Percentiles rank a stretch among this genome's conserved stretches.
phyloP scores from a whole-genome alignment of 2,329 filamentous ascomycete genomes.

The Penicillium oxalicum region DNA sequence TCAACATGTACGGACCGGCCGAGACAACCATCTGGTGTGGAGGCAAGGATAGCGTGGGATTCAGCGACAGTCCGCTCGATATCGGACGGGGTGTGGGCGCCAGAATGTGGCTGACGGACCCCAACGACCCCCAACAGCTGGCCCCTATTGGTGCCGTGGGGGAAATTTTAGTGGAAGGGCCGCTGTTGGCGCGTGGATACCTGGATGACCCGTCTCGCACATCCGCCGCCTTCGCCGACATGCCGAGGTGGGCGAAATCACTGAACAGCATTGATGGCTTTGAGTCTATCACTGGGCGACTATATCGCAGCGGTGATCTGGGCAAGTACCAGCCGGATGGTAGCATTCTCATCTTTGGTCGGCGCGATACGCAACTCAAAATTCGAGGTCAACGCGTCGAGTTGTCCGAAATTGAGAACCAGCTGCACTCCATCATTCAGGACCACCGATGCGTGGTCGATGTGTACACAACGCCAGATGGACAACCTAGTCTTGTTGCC shows the following conservation, averaged over 20 bases:
- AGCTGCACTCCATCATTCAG: background rate
- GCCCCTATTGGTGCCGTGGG: background rate
- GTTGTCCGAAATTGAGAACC: slow-evolving; percentile 27
- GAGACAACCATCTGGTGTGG: background rate
- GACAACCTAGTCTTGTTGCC: background rate
- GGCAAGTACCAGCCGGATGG: slow-evolving; percentile 16
- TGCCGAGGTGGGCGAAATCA: background rate
- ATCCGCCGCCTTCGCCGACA: background rate
- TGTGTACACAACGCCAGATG: too few species aligned
- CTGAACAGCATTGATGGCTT: background rate
- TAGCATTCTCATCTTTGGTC: slow-evolving; percentile 24
- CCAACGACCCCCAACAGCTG: background rate
- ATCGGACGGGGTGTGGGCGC: background rate
- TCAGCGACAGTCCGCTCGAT: background rate
- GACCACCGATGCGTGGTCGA: too few species aligned
- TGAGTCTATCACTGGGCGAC: background rate
- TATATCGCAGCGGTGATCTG: background rate
- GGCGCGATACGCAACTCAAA: slow-evolving; percentile 33
- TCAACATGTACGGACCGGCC: background rate
- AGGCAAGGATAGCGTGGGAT: background rate
- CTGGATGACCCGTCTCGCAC: slow-evolving; percentile 4
- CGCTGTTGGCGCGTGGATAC: slow-evolving; percentile 2
- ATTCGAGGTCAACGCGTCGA: slow-evolving; percentile 33
- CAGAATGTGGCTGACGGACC: background rate
- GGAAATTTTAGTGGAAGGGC: background rate